Conservation (phyloP, 2,329 filamentous ascomycete genomes). For the Epicoccum sorghinum region DNA sequence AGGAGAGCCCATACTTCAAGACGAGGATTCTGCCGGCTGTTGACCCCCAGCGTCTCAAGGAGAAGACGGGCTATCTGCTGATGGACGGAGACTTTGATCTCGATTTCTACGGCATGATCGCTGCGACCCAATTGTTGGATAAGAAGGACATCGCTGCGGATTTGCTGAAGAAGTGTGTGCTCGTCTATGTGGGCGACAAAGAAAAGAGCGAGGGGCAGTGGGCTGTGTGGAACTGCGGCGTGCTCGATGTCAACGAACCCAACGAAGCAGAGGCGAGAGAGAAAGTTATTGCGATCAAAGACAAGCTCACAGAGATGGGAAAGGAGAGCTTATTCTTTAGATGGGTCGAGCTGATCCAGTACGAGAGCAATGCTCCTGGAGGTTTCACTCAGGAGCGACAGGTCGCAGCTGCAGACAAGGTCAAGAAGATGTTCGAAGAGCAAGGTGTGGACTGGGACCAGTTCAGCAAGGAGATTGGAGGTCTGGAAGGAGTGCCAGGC, state of each 20-base stretch:
- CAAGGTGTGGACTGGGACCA: conserved; percentile 82
- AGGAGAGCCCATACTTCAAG: conserved; percentile 63
- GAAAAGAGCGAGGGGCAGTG: conserved; percentile 64
- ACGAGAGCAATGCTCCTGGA: conserved; percentile 77
- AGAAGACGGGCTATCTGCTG: conserved; percentile 87
- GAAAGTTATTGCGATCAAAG: conserved; percentile 81
- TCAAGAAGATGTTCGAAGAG: conserved; percentile 74
- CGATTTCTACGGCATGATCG: conserved; percentile 81
- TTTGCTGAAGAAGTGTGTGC: conserved; percentile 73
- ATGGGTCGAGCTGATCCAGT: conserved; percentile 93
- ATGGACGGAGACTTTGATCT: conserved; percentile 87
- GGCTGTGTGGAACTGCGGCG: conserved; percentile 69
- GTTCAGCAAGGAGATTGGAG: conserved; percentile 75
- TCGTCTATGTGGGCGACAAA: conserved; percentile 40
- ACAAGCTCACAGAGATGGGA: conserved; percentile 73
- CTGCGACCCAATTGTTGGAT: conserved; percentile 73
- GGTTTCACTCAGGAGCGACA: conserved; percentile 80
- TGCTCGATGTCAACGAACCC: conserved; percentile 51
- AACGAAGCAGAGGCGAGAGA: conserved; percentile 67
- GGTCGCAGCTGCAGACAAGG: conserved; percentile 72
- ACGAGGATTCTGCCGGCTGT: conserved; percentile 72
- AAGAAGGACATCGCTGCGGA: conserved; percentile 64
- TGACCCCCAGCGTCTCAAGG: conserved; percentile 66
- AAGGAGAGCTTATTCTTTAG: conserved; percentile 90
- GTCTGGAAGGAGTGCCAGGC: conserved; percentile 62